These are phyloP conservation scores for Tremella yokohamensis DNA, from an alignment of 768 basidiomycete species.

Conservation along the genomic window DNA sequence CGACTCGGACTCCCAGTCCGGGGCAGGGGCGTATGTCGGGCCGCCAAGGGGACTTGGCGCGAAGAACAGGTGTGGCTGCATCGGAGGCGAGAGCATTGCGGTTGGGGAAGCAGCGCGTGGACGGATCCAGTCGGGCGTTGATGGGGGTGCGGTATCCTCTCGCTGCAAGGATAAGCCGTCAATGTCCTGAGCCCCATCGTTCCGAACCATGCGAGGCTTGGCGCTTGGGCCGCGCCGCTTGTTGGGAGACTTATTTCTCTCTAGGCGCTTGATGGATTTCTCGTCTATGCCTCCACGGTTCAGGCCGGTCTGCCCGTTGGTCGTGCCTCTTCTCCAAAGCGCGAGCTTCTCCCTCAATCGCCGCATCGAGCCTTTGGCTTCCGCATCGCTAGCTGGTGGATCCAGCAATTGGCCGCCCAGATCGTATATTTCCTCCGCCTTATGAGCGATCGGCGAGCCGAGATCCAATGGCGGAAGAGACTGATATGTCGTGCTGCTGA, in stretches of 20 bases:
- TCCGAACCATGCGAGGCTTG: too few relatives aligned
- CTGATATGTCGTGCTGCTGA: constrained; percentile 4
- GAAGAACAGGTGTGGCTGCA: constrained; percentile 42
- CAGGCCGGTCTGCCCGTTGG: background rate
- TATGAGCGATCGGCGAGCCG: too few relatives aligned
- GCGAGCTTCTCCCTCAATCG: constrained; percentile 20
- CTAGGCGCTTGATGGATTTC: background rate
- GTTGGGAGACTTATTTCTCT: constrained; percentile 17
- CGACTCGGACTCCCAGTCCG: background rate
- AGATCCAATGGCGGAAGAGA: constrained; percentile 1
- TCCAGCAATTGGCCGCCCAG: background rate
- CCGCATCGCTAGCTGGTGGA: background rate
- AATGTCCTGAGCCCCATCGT: too few relatives aligned
- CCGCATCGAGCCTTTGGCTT: constrained; percentile 14
- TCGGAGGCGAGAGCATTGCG: constrained; percentile 26
- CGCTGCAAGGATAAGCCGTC: background rate
- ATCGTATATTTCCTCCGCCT: too few relatives aligned
- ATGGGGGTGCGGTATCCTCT: constrained; percentile 2
- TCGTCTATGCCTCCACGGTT: constrained; percentile 1
- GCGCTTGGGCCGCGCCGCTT: constrained; percentile 8
- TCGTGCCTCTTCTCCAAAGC: background rate
- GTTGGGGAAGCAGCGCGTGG: constrained; percentile 32
- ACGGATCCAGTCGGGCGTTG: constrained; percentile 32
- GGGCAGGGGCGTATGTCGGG: constrained; percentile 8
- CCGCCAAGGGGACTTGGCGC: constrained; percentile 15